Conservation (phyloP, 768 basidiomycete genomes). For the Naematelia aurantialba region DNA sequence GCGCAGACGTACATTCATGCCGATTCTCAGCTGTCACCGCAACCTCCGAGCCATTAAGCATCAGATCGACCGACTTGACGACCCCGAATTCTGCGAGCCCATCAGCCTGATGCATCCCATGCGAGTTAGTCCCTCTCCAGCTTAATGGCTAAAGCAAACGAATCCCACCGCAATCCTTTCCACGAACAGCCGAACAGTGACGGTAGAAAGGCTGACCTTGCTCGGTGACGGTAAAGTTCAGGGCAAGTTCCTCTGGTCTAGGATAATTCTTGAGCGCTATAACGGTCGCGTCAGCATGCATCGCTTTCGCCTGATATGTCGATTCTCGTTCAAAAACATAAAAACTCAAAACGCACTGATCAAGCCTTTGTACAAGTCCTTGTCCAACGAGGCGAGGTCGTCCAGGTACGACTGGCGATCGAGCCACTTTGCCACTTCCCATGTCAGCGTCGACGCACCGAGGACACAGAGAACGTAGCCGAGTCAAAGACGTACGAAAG, state of each 20-base stretch:
- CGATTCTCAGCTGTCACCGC: slow-evolving; percentile 85
- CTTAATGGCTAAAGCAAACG: not conserved
- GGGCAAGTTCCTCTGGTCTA: slow-evolving; percentile 76
- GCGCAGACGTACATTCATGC: slow-evolving; percentile 53
- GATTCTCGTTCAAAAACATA: not conserved
- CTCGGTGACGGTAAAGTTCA: slow-evolving; percentile 82
- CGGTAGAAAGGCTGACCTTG: slow-evolving; percentile 81
- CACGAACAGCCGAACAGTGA: no score
- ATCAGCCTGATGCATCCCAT: no score
- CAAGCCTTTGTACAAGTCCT: slow-evolving; percentile 85
- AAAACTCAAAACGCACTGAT: slow-evolving; percentile 54
- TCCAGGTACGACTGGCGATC: slow-evolving; percentile 88
- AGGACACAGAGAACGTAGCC: not conserved
- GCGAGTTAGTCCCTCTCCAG: slow-evolving; percentile 36
- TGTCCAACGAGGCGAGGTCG: slow-evolving; percentile 85
- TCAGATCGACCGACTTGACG: slow-evolving; percentile 68
- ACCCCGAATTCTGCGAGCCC: slow-evolving; percentile 66
- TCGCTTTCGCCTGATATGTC: not conserved
- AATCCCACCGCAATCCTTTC: no score
- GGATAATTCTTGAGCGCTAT: slow-evolving; percentile 79
- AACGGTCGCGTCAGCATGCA: slow-evolving; percentile 3
- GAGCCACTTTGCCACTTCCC: slow-evolving; percentile 66
- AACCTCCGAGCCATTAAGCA: slow-evolving; percentile 74
- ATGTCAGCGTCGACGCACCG: not conserved
- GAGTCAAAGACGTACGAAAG: slow-evolving; percentile 74